Evolutionary conservation across 2,329 filamentous ascomycete species (phyloP).

Genomic region (Chaetothyriales sp.): DNA sequence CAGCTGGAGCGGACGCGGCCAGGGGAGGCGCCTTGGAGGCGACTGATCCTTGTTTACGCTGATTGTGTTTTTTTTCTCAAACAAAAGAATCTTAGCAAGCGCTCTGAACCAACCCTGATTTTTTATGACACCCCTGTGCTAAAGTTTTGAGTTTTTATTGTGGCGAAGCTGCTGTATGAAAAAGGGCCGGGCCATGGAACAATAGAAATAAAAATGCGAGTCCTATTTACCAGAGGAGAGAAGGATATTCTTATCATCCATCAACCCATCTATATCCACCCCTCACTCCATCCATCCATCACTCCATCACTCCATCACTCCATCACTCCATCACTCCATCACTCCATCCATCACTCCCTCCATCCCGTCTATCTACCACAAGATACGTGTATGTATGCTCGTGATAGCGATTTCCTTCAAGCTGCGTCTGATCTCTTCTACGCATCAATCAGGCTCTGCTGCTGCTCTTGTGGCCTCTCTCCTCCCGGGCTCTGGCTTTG

Average conservation of each 20-base stretch:
- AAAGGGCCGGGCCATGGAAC: neutral
- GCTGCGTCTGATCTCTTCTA: neutral
- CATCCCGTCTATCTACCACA: neutral
- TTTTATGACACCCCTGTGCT: neutral
- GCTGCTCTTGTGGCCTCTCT: neutral
- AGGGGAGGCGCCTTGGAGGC: conserved; percentile 29
- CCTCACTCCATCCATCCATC: neutral
- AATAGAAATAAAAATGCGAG: neutral
- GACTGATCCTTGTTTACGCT: conserved; percentile 16
- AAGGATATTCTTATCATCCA: neutral
- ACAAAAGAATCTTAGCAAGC: too few relatives aligned
- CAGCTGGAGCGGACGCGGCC: conserved; percentile 28
- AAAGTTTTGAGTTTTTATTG: neutral
- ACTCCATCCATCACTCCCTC: neutral
- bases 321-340: too few relatives aligned
- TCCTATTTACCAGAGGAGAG: neutral
- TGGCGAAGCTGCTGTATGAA: neutral
- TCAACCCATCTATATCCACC: neutral
- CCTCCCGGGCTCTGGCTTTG: neutral
- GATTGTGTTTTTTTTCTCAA: too few relatives aligned
- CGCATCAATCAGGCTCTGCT: neutral
- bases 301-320: neutral
- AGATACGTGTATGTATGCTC: too few relatives aligned
- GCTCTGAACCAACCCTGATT: neutral
- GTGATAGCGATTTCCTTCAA: too few relatives aligned